Conservation (phyloP, 495 filamentous ascomycete genomes). For the Parathielavia appendiculata region DNA sequence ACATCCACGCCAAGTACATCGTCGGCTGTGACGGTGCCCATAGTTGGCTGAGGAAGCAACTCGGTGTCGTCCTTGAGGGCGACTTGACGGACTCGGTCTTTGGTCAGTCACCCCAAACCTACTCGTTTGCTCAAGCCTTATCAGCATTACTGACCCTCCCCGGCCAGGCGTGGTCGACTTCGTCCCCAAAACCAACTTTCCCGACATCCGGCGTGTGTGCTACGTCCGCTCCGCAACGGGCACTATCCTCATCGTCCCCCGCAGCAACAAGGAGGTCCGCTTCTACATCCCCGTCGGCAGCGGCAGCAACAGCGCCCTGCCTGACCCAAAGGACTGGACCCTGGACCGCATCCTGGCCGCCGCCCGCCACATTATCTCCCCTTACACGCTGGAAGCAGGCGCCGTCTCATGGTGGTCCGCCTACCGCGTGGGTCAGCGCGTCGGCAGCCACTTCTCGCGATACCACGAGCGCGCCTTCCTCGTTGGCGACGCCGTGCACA, state of each 20-base stretch:
- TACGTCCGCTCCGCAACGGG: slow-evolving; percentile 56
- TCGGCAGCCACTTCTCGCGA: slow-evolving; percentile 57
- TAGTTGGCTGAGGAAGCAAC: slow-evolving; percentile 53
- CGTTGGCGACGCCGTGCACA: slow-evolving; percentile 58
- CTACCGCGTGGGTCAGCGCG: slow-evolving; percentile 67
- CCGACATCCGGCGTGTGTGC: slow-evolving; percentile 61
- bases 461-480: slow-evolving; percentile 58
- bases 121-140: too few species aligned
- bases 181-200: slow-evolving; percentile 62
- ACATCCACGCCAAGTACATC: slow-evolving; percentile 57
- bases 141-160: slow-evolving; percentile 13
- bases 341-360: slow-evolving; percentile 53
- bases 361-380: slow-evolving; percentile 54
- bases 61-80: slow-evolving; percentile 50
- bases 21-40: slow-evolving; percentile 66
- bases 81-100: slow-evolving; percentile 57
- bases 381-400: slow-evolving; percentile 51
- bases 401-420: slow-evolving; percentile 36
- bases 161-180: slow-evolving; percentile 54
- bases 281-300: slow-evolving; percentile 60
- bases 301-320: slow-evolving; percentile 38
- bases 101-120: slow-evolving; percentile 37
- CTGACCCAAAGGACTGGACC: slow-evolving; percentile 43
- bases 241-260: slow-evolving; percentile 63
- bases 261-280: slow-evolving; percentile 56